Evolutionary conservation across 2,329 filamentous ascomycete species (phyloP), one percentile per base, ranked within the genome.

Genomic region (Xylaria sp.): DNA sequence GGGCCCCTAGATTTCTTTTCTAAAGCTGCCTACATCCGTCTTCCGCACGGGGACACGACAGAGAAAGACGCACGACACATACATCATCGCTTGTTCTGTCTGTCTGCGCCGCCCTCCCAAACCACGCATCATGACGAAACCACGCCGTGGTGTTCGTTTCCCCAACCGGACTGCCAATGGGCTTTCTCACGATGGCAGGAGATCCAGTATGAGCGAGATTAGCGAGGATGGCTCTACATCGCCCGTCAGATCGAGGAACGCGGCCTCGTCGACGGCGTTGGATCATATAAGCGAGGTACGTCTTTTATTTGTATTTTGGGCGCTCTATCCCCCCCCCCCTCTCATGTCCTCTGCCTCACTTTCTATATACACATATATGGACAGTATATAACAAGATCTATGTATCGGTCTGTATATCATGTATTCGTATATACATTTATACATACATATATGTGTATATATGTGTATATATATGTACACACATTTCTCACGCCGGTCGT

Each of bases 151-250:
- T 76, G 86, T 88, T 69, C 84, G 85, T 72, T 88, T 88, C 79
- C 85, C 85, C 74, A 82, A 83, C 74, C 85, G 83, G 23, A 25
- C 39, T 79, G 83, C 80, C 73, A 86, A 88, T 71, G 83, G 83
- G 67, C 79, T 82, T 63, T 74, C 72, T 66, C 77, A 78, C 70
- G 85, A 91, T 13, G 86, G 88, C 60, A 86, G 89, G 74, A 89
- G 91, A 75, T 87, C 88, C 67, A 92, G 90, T 84, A 89, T 93
- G 81, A 92, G 91, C 74, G 91, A 92, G 73, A 85, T 85, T 76
- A 92, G 89, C 78, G 90, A 92, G 76, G 84, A 85, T 50, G 83
- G 83, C 60, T 87, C 86, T 25, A 80, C 50, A 13, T 79, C 78
- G 51, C 78, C 78, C 18, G 37, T 75, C 15, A 78, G 78, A 66